Evolutionary conservation across 768 basidiomycete species (phyloP).

Genomic region (Naganishia randhawae): DNA sequence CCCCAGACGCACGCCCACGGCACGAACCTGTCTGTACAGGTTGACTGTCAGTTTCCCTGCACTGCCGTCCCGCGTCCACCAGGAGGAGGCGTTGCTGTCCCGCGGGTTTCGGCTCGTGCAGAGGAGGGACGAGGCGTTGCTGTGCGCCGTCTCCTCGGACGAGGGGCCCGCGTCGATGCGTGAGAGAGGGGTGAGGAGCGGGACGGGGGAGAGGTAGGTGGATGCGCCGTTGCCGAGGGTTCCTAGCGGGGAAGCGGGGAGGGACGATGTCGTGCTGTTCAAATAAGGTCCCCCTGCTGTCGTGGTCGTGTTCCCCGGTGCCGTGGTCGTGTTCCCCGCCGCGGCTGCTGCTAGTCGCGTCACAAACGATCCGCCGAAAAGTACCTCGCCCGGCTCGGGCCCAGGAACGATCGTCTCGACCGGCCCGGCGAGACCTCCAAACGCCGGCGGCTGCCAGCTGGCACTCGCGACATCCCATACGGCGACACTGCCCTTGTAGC

Average conservation of each 20-base stretch:
- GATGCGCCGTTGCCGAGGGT: slow-evolving; percentile 68
- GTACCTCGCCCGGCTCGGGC: slow-evolving; percentile 66
- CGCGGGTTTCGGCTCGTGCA: slow-evolving; percentile 61
- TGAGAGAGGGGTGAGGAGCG: slow-evolving; percentile 53
- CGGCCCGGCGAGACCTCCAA: slow-evolving; percentile 72
- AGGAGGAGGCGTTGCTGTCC: slow-evolving; percentile 77
- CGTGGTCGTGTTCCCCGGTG: slow-evolving; percentile 52
- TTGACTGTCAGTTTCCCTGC: slow-evolving; percentile 71
- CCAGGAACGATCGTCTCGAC: slow-evolving; percentile 75
- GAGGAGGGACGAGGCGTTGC: slow-evolving; percentile 55
- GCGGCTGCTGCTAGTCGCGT: slow-evolving; percentile 61
- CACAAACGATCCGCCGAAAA: slow-evolving; percentile 84
- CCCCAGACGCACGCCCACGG: slow-evolving; percentile 77
- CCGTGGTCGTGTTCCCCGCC: background rate
- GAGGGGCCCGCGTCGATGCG: slow-evolving; percentile 39
- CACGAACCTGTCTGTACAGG: slow-evolving; percentile 68
- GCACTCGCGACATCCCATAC: slow-evolving; percentile 53
- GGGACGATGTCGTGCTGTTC: slow-evolving; percentile 67
- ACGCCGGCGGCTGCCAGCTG: slow-evolving; percentile 55
- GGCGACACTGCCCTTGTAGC: slow-evolving; percentile 42
- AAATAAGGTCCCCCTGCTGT: slow-evolving; percentile 22
- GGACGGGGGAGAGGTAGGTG: slow-evolving; percentile 79
- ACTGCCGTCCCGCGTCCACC: slow-evolving; percentile 73
- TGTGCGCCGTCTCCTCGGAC: slow-evolving; percentile 38
- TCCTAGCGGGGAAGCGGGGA: slow-evolving; percentile 71